Base-by-base conservation (phyloP, 2,329 filamentous ascomycete species). In the Penicillium aurantiogriseum region DNA sequence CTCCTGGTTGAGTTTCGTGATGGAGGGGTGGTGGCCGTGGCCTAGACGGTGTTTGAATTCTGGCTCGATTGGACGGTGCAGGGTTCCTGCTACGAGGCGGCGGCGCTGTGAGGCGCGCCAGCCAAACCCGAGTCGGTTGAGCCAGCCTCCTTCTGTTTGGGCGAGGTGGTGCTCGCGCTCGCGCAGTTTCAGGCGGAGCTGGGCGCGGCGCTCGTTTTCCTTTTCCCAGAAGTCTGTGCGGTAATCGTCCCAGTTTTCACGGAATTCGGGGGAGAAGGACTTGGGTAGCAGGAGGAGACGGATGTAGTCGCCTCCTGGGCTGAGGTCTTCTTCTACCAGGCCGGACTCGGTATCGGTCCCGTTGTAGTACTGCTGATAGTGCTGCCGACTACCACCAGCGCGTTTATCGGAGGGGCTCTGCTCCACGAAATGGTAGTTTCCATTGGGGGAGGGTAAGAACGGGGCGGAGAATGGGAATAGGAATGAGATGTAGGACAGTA, bases 171-270 rank as follows among this genome's bases (percentile, higher is more conserved):
- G 81, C 66, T 92, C 87, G 33, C 85, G 83, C 51, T 86, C 83
- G 61, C 86, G 84, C 49, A 96, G 79, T 69, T 89, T 89, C 43
- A 82, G 77, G 23, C 91, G 83, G 25, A 97, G 79, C 56, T 89
- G 78, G 3, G 88, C 84, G 13, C 94, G 86, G 2, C 93, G 87
- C 73, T 96, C 91, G 70, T 99, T 99, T 74, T 99, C 94, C 60
- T 88, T 88, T 67, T 97, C 93, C 94, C 94, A 99, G 76, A 97
- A 99, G 59, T 97, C 92, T 35, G 88, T 87, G 52, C 94, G 85
- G 75, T 95, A 99, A 17, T 93, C 82, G 70, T 99, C 94, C 94
- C 94, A 99, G 63, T 96, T 96, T 73, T 97, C 92, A 21, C 94
- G 85, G 70, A 99, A 99, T 46, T 91, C 91, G 0, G 94, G 88